Evolutionary conservation across 805 yeast species (phyloP), one percentile per base, ranked within the genome.

Genomic region (Priceomyces castillae): DNA sequence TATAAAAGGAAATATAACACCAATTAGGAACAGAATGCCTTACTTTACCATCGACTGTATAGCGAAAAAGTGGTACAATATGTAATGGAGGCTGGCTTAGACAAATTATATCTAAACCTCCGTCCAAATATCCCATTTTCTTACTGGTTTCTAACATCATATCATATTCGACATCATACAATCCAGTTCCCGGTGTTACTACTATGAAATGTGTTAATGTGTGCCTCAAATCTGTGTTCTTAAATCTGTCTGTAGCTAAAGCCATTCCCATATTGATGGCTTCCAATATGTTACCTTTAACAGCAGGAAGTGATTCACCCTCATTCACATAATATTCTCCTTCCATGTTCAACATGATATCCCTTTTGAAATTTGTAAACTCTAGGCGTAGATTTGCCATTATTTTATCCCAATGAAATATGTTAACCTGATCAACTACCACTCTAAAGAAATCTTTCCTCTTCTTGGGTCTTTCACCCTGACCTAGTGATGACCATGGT

Each of bases 1-100:
- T 80, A 86, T 95, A 94, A 57, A 86, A 94, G 0, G 96, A 90
- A 11, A 90, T 84, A 59, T 95, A 97, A 54, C 94, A 78, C 97
- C 99, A 94, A 38, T 86, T 84, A 1, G 99, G 99, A 9, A 90
- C 85, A 59, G 95, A 85, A 57, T 86, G 86, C 33, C 78, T 75
- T 10, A 84, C 59, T 22, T 67, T 66, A 2, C 73, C 74, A 14
- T 74, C 69, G 34, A 65, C 58, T 46, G 80, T 63, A 56, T 81
- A 87, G 41, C 97, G 64, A 52, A 95, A 86, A 28, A 94, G 62
- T 0, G 99, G 99, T 1, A 94, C 94, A 2, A 86, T 81, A 61
- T 94, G 98, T 33, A 94, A 63, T 0, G 99, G 98, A 0, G 95
- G 94, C 47, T 90, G 85, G 28, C 96, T 82, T 41, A 94, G 67